phyloP scores from a whole-genome alignment of 306 rosid genomes.

The Alnus rubra region DNA sequence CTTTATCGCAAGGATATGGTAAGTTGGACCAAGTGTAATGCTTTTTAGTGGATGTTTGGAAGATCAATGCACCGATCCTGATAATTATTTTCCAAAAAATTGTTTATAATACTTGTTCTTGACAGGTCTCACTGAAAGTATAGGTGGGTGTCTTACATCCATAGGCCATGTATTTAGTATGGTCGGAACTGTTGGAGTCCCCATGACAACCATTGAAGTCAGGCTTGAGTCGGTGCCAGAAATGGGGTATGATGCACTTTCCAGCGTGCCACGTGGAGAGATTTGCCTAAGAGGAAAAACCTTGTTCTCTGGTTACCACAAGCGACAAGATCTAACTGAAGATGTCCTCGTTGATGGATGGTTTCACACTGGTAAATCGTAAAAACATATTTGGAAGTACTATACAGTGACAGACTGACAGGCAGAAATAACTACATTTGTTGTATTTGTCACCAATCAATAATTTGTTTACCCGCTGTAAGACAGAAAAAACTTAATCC shows the following conservation, averaged over 20 bases:
- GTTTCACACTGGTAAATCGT: too few species aligned
- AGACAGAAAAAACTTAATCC: not conserved
- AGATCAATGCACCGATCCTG: too few species aligned
- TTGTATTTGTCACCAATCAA: not conserved
- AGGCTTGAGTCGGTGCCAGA: slow-evolving; percentile 82
- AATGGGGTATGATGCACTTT: slow-evolving; percentile 77
- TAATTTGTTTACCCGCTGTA: not conserved
- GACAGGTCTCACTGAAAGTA: too few species aligned
- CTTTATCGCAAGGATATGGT: slow-evolving; percentile 92
- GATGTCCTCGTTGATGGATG: slow-evolving; percentile 77
- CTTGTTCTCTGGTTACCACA: slow-evolving; percentile 81
- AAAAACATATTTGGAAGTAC: too few species aligned
- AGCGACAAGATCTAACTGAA: slow-evolving; percentile 76
- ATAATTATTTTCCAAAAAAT: too few species aligned
- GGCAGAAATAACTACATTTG: slow-evolving; percentile 33
- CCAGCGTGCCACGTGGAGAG: slow-evolving; percentile 74
- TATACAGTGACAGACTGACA: too few species aligned
- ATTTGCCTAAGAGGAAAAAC: slow-evolving; percentile 77
- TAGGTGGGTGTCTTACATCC: too few species aligned
- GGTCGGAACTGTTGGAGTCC: slow-evolving; percentile 85
- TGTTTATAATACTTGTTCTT: too few species aligned
- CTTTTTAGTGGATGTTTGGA: not conserved
- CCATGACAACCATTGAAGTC: slow-evolving; percentile 77
- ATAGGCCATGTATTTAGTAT: too few species aligned
- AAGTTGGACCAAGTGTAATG: slow-evolving; percentile 15